Conservation (phyloP, 306 rosid species). For the Sicyos edulis region DNA sequence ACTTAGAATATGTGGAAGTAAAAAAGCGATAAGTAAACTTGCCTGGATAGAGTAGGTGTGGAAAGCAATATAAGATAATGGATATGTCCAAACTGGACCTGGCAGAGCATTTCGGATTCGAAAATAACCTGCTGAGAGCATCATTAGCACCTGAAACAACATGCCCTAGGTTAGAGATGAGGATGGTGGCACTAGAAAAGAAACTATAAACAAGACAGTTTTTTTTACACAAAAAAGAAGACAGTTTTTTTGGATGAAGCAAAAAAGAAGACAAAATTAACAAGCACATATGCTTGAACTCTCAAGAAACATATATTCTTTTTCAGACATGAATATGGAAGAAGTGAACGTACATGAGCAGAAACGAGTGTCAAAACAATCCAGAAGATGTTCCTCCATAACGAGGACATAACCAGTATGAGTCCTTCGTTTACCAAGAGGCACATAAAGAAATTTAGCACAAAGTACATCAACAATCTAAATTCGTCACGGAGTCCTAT, state of each 20-base stretch:
- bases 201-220: not conserved
- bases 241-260: too few species aligned
- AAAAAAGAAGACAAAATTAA: not conserved
- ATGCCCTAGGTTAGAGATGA: conserved; percentile 21
- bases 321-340: not conserved
- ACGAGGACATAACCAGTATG: conserved; percentile 59
- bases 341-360: conserved; percentile 53
- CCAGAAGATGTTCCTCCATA: conserved; percentile 78
- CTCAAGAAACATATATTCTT: not conserved
- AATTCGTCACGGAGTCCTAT: conserved; percentile 81
- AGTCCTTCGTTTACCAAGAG: conserved; percentile 88
- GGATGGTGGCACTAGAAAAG: not conserved
- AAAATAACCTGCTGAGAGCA: conserved; percentile 94
- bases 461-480: conserved; percentile 94
- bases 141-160: conserved; percentile 74
- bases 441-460: conserved; percentile 85
- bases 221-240: too few species aligned
- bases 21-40: conserved; percentile 25
- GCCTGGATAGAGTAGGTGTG: conserved; percentile 94
- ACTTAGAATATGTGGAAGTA: not conserved
- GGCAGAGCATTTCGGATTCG: conserved; percentile 80
- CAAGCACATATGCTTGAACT: not conserved
- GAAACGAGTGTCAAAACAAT: conserved; percentile 73
- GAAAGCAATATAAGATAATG: conserved; percentile 77
- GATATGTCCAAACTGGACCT: conserved; percentile 77